Conservation (phyloP, 306 rosid genomes). For the Hylodesmum podocarpum region DNA sequence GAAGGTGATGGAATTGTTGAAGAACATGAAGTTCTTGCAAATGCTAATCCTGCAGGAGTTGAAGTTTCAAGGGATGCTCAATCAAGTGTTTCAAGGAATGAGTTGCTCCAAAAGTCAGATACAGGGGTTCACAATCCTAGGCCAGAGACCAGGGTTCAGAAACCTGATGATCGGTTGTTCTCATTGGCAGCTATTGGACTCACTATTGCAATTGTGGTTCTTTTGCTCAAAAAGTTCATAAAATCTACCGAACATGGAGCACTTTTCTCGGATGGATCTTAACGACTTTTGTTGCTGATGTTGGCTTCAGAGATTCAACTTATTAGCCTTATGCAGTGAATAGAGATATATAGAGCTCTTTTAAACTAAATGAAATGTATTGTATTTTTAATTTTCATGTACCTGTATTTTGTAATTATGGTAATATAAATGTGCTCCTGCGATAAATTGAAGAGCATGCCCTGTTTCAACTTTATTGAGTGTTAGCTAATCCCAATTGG, state of each 20-base stretch:
- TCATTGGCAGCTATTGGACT: conserved; percentile 90
- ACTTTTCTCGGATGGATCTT: conserved; percentile 73
- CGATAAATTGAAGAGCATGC: neutral
- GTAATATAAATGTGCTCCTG: conserved; percentile 32
- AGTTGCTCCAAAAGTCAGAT: conserved; percentile 42
- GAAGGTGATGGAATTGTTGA: conserved; percentile 51
- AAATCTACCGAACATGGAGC: conserved; percentile 69
- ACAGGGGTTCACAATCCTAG: conserved; percentile 45
- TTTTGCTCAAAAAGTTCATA: conserved; percentile 76
- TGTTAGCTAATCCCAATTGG: neutral
- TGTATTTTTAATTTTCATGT: neutral
- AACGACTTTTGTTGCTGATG: conserved; percentile 25
- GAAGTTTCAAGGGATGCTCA: conserved; percentile 45
- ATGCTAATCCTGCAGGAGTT: conserved; percentile 39
- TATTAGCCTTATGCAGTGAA: neutral
- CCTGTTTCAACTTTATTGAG: neutral
- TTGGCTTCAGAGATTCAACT: conserved; percentile 17
- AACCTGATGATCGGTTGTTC: conserved; percentile 74
- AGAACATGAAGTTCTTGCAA: conserved; percentile 42
- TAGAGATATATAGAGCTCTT: conserved; percentile 28
- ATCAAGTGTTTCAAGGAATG: conserved; percentile 41
- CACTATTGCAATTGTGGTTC: conserved; percentile 74
- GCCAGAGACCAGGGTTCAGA: conserved; percentile 51
- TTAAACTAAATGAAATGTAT: neutral
- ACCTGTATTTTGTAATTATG: conserved; percentile 26